Evolutionary conservation across 352 stramenopile species (phyloP).

Genomic region (Globisporangium mamillatum): DNA sequence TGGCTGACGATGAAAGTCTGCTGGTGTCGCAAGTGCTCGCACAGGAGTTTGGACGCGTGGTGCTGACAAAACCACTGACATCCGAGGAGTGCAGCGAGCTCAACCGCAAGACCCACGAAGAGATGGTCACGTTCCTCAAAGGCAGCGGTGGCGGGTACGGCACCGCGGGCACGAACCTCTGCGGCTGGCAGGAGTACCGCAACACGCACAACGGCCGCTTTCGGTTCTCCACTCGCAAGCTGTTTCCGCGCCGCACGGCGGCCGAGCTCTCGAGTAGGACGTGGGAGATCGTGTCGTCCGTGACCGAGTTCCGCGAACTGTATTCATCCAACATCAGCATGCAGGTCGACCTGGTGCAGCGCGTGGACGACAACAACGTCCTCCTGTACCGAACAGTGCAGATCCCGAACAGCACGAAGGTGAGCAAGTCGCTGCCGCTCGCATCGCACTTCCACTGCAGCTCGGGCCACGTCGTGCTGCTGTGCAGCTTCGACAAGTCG

Average conservation of each 20-base stretch:
- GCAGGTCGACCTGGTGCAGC: slow-evolving; percentile 21
- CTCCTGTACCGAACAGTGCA: slow-evolving; percentile 19
- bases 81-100: slow-evolving; percentile 42
- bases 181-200: slow-evolving; percentile 16
- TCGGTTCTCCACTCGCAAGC: slow-evolving; percentile 14
- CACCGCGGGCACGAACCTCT: slow-evolving; percentile 1
- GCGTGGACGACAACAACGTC: slow-evolving; percentile 18
- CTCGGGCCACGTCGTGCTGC: slow-evolving; percentile 5
- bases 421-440: slow-evolving; percentile 18
- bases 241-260: slow-evolving; percentile 25
- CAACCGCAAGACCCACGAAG: slow-evolving; percentile 32
- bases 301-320: slow-evolving; percentile 22
- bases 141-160: slow-evolving; percentile 23
- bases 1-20: not conserved
- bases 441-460: slow-evolving; percentile 3
- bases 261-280: slow-evolving; percentile 26
- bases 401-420: slow-evolving; percentile 13
- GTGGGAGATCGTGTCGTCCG: slow-evolving; percentile 30
- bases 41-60: slow-evolving; percentile 45
- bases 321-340: slow-evolving; percentile 46
- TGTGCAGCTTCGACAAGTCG: slow-evolving; percentile 10
- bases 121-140: slow-evolving; percentile 48
- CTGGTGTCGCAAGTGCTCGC: slow-evolving; percentile 16
- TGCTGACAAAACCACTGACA: slow-evolving; percentile 35
- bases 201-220: slow-evolving; percentile 11